Conservation (phyloP, 2,329 filamentous ascomycete genomes). For the Hysterium pulicare region DNA sequence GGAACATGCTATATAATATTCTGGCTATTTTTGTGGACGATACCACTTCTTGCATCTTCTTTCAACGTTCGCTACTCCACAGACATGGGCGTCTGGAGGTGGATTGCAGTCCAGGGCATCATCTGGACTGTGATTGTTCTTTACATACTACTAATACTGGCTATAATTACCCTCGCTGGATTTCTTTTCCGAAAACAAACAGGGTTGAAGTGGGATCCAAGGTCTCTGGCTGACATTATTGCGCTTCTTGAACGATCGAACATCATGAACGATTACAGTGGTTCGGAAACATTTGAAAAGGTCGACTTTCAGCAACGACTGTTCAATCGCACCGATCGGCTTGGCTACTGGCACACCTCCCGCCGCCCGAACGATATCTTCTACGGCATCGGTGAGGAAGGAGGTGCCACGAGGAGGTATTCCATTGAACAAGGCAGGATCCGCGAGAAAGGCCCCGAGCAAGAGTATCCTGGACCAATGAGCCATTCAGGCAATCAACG, state of each 20-base stretch:
- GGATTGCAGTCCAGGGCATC: slow-evolving; percentile 74
- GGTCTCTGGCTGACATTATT: slow-evolving; percentile 76
- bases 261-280: slow-evolving; percentile 67
- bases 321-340: slow-evolving; percentile 61
- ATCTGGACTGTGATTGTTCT: slow-evolving; percentile 74
- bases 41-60: slow-evolving; percentile 75
- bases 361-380: slow-evolving; percentile 65
- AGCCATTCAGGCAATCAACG: slow-evolving; percentile 10
- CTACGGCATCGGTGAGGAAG: slow-evolving; percentile 72
- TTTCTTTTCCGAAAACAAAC: slow-evolving; percentile 66
- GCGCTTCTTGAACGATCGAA: slow-evolving; percentile 78
- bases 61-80: slow-evolving; percentile 64
- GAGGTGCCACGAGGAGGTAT: slow-evolving; percentile 50
- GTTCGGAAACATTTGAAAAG: slow-evolving; percentile 60
- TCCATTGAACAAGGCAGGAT: slow-evolving; percentile 49
- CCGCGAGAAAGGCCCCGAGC: slow-evolving; percentile 43
- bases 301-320: slow-evolving; percentile 54
- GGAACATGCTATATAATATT: slow-evolving; percentile 64
- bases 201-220: slow-evolving; percentile 80
- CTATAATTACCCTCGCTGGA: slow-evolving; percentile 57
- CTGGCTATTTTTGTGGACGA: slow-evolving; percentile 75
- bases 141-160: slow-evolving; percentile 65
- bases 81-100: slow-evolving; percentile 65
- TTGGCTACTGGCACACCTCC: slow-evolving; percentile 83
- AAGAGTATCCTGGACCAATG: slow-evolving; percentile 2